Evolutionary conservation across 805 yeast genomes (phyloP), one percentile per base, ranked within the genome.

Genomic region (Clavispora santaluciae): DNA sequence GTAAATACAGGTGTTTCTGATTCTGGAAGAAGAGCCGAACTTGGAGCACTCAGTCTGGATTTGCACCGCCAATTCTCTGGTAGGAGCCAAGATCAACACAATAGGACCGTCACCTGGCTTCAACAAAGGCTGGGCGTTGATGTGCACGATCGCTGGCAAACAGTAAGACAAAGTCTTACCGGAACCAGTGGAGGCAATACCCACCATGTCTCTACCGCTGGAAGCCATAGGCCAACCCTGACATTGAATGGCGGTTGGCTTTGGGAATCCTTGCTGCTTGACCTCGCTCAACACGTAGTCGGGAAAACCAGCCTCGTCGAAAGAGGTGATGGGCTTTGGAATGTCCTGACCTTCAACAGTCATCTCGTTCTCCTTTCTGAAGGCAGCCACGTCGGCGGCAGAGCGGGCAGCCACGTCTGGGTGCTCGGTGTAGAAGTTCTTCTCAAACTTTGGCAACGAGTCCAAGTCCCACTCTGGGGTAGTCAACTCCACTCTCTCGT

Each of bases 191-290:
- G 96, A 85, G 43, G 99, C 98, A 65, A 93, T 84, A 77, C 99
- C 99, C 68, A 93, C 86, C 91, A 93, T 85, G 66, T 93, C 98
- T 73, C 98, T 87, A 75, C 99, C 99, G 56, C 91, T 81, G 44
- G 90, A 75, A 60, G 99, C 99, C 99, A 93, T 93, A 50, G 99
- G 99, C 99, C 99, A 93, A 74, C 99, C 99, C 75, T 93, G 99
- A 69, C 96, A 88, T 74, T 93, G 99, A 60, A 93, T 93, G 52
- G 88, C 89, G 42, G 99, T 93, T 57, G 99, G 99, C 51, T 73
- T 78, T 42, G 83, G 93, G 73, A 93, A 93, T 46, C 98, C 98
- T 69, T 86, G 89, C 45, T 81, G 81, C 68, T 85, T 79, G 55
- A 93, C 90, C 75, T 91, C 96, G 44, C 68, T 73, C 60, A 93